Conservation (phyloP, 139 green algal species). For the Micractinium sp. region DNA sequence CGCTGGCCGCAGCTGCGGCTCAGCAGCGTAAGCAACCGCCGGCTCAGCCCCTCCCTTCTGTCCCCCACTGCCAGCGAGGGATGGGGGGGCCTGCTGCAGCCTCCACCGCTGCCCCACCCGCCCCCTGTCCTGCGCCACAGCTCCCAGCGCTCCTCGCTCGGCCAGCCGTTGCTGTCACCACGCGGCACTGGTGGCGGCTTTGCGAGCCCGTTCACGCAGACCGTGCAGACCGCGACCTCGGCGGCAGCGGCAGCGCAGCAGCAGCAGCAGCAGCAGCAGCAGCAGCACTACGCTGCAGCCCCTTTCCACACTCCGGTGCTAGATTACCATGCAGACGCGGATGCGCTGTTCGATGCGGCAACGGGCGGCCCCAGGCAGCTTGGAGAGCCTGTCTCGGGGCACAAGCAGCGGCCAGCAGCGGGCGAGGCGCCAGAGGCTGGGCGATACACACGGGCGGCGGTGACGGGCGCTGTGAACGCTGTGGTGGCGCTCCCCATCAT, state of each 20-base stretch:
- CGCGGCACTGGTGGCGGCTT: no score
- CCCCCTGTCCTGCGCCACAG: not conserved
- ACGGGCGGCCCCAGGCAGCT: no score
- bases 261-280: not conserved
- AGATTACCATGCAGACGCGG: no score
- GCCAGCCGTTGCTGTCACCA: not conserved
- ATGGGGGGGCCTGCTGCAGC: not conserved
- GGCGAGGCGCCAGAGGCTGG: not conserved
- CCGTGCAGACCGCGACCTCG: not conserved
- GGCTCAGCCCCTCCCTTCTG: not conserved
- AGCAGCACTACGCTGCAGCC: not conserved
- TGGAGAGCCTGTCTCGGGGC: no score
- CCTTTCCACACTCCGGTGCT: no score
- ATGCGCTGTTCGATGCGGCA: no score
- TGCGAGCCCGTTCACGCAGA: no score
- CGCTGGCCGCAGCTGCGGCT: constrained; percentile 1
- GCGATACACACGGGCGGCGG: not conserved
- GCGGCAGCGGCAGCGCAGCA: not conserved
- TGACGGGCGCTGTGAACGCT: constrained; percentile 59
- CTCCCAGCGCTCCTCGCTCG: not conserved
- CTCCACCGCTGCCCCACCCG: not conserved
- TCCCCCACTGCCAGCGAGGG: not conserved
- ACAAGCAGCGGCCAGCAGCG: no score
- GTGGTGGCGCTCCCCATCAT: constrained; percentile 71
- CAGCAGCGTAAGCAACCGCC: constrained; percentile 3